Conservation (phyloP, 1,284 basidiomycete genomes). For the Cutaneotrichosporon spelunceum region DNA sequence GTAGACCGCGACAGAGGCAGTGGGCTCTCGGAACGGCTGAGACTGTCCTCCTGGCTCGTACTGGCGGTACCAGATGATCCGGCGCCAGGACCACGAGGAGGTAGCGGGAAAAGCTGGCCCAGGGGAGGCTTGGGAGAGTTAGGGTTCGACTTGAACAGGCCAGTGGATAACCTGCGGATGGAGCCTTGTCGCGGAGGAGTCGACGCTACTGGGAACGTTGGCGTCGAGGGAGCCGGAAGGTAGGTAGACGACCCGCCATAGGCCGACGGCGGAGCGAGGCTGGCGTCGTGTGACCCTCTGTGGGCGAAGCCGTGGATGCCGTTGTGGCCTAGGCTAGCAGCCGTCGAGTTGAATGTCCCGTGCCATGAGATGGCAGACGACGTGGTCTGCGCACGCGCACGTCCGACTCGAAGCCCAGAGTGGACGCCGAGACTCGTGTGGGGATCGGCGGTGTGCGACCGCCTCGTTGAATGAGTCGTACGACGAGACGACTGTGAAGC, state of each 20-base stretch:
- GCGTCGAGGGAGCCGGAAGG: slow-evolving; percentile 11
- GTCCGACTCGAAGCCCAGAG: not conserved
- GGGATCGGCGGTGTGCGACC: slow-evolving; percentile 15
- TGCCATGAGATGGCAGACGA: slow-evolving; percentile 17
- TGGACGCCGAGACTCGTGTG: slow-evolving; percentile 4
- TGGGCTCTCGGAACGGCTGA: slow-evolving; percentile 5
- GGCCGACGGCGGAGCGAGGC: not conserved
- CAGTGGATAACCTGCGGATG: slow-evolving; percentile 38
- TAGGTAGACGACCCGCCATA: slow-evolving; percentile 8
- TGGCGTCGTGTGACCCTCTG: not conserved
- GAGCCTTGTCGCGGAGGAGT: slow-evolving; percentile 43
- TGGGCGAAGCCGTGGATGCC: not conserved
- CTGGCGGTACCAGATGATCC: slow-evolving; percentile 2
- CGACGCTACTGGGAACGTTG: slow-evolving; percentile 23
- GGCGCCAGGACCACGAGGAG: slow-evolving; percentile 19
- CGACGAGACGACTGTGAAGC: slow-evolving; percentile 22
- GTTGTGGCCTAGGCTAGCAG: not conserved
- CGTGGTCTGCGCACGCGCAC: slow-evolving; percentile 20
- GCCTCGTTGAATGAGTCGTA: slow-evolving; percentile 10
- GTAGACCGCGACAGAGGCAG: not conserved
- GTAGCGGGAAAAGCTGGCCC: slow-evolving; percentile 38
- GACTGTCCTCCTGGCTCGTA: not conserved
- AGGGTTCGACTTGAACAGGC: slow-evolving; percentile 32
- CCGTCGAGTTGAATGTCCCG: not conserved
- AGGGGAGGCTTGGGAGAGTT: slow-evolving; percentile 32